phyloP scores from a whole-genome alignment of 129 eudicot genomes.

The Artemisia annua region DNA sequence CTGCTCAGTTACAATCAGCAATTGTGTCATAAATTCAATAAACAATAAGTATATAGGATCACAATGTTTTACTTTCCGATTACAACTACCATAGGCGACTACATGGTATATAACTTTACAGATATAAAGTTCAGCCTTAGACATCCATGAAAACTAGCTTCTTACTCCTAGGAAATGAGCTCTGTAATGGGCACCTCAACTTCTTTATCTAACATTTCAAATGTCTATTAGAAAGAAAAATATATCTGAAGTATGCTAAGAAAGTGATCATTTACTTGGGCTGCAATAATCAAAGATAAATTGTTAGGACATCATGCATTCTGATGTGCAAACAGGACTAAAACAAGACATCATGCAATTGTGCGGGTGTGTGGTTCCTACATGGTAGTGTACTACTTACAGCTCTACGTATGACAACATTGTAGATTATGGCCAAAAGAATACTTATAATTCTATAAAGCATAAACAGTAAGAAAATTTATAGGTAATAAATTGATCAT shows the following conservation, averaged over 20 bases:
- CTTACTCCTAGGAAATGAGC: not conserved
- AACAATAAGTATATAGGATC: not conserved
- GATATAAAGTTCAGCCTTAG: not conserved
- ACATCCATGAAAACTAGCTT: not conserved
- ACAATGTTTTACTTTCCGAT: not conserved
- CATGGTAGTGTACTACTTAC: conserved; percentile 3
- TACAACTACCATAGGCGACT: not conserved
- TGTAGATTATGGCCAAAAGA: conserved; percentile 5
- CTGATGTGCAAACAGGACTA: not conserved
- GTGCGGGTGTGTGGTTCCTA: not conserved
- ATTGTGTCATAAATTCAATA: not conserved
- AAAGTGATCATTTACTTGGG: conserved; percentile 1
- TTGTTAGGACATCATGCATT: conserved; percentile 7
- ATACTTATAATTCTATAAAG: conserved; percentile 6
- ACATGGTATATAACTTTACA: not conserved
- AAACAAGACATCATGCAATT: not conserved
- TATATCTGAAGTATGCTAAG: conserved; percentile 12
- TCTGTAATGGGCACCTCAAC: not conserved
- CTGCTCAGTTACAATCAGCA: conserved; percentile 7
- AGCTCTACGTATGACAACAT: not conserved
- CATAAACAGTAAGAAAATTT: conserved; percentile 2
- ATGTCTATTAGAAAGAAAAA: not conserved
- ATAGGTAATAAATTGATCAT: not conserved
- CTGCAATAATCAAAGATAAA: conserved; percentile 10
- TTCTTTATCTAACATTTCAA: conserved; percentile 6